Evolutionary conservation across 1,284 basidiomycete genomes (phyloP).

Genomic region (Ganoderma resinaceum): DNA sequence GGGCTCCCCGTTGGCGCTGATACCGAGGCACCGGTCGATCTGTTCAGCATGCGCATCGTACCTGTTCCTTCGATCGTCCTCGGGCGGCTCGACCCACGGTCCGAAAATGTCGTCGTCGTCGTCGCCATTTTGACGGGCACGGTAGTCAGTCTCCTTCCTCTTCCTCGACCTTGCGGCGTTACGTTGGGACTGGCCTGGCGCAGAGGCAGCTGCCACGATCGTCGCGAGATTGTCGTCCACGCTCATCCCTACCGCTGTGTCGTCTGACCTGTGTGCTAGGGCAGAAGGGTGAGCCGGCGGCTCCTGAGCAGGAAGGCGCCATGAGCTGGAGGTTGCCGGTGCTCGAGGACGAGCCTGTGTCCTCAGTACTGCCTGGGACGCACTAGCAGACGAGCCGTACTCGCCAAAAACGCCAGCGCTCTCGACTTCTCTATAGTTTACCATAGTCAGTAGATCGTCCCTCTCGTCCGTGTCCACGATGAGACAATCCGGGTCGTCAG

Average conservation of each 20-base stretch:
- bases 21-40: slow-evolving; percentile 4
- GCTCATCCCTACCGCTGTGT: neutral
- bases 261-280: neutral
- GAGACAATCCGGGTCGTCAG: slow-evolving; percentile 38
- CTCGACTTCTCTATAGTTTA: slow-evolving; percentile 17
- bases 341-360: neutral
- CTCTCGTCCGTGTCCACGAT: slow-evolving; percentile 26
- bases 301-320: neutral
- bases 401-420: slow-evolving; percentile 11
- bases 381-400: neutral
- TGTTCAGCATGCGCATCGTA: neutral
- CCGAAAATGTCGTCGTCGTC: slow-evolving; percentile 6
- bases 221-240: slow-evolving; percentile 3
- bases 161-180: neutral
- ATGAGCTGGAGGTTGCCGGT: neutral
- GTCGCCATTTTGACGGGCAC: neutral
- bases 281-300: neutral
- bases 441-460: slow-evolving; percentile 21
- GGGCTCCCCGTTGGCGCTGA: neutral
- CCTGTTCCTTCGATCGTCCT: slow-evolving; percentile 3
- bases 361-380: neutral
- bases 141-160: neutral
- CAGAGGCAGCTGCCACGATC: slow-evolving; percentile 4
- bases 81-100: slow-evolving; percentile 9
- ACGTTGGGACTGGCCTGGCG: neutral